Evolutionary conservation across 176 grass and related monocot species (phyloP).

Genomic region (Rhynchospora tenuis): DNA sequence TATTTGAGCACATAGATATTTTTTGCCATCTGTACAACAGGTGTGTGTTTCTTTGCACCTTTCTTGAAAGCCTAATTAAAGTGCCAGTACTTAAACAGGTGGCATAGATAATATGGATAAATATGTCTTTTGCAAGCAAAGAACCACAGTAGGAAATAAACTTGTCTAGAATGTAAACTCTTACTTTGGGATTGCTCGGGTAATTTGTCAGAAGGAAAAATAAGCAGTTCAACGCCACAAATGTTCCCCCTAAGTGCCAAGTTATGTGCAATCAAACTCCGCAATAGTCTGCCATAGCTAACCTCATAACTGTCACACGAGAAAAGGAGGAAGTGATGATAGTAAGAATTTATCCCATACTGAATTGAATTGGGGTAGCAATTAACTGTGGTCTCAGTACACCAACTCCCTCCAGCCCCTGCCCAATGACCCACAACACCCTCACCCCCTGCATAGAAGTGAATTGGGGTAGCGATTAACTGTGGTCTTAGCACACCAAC

Average conservation of each 20-base stretch:
- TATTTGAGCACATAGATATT: constrained; percentile 9
- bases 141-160: constrained; percentile 1
- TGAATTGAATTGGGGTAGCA: neutral
- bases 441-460: neutral
- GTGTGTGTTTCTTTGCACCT: neutral
- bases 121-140: constrained; percentile 10
- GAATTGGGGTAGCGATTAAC: neutral
- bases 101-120: neutral
- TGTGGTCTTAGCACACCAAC: neutral
- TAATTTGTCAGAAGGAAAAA: constrained; percentile 89
- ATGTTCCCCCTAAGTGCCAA: constrained; percentile 63
- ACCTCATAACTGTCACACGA: constrained; percentile 62
- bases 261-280: constrained; percentile 57
- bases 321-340: neutral
- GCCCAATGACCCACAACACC: too few species aligned
- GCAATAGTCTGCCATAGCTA: constrained; percentile 66
- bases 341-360: neutral
- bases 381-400: neutral
- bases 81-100: neutral
- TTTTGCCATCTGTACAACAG: neutral
- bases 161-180: constrained; percentile 12
- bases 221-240: constrained; percentile 59
- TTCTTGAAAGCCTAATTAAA: neutral
- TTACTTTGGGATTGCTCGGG: constrained; percentile 75
- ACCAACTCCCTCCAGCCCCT: too few species aligned